A percentile compares a stretch with the other conserved stretches of the same genome.
These are phyloP conservation scores for Cladobotryum protrusum DNA, from an alignment of 2,329 filamentous ascomycete genomes.

Conservation along the genomic window DNA sequence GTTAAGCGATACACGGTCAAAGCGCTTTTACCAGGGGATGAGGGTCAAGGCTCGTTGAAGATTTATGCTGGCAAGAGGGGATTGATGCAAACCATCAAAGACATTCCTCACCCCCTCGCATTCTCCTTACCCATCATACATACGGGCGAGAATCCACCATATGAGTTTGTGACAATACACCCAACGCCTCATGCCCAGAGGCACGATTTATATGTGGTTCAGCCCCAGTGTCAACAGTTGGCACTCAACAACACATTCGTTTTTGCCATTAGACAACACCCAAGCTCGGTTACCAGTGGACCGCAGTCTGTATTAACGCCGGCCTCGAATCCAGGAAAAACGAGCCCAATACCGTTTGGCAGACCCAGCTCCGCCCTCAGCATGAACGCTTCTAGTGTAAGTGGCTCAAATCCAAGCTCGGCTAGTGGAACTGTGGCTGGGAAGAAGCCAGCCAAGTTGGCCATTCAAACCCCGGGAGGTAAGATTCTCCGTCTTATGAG, in stretches of 20 bases:
- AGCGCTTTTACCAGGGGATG: conserved; percentile 82
- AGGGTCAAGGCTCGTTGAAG: conserved; percentile 81
- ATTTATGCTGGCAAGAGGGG: conserved; percentile 92
- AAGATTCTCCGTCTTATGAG: conserved; percentile 87
- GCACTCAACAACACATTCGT: conserved; percentile 97
- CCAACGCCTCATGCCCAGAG: conserved; percentile 96
- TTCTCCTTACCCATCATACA: conserved; percentile 87
- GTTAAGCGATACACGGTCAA: conserved; percentile 92
- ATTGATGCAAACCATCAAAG: conserved; percentile 94
- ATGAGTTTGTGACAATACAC: conserved; percentile 87
- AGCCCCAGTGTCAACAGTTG: conserved; percentile 84
- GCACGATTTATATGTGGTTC: conserved; percentile 93
- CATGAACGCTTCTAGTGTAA: conserved; percentile 53
- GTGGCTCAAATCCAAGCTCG: conserved; percentile 51
- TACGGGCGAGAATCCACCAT: conserved; percentile 85
- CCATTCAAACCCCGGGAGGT: conserved; percentile 87
- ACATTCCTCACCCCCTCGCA: conserved; percentile 88
- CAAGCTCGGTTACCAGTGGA: conserved; percentile 45
- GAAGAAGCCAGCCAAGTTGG: conserved; percentile 88
- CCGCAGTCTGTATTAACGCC: conserved; percentile 35
- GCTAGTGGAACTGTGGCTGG: conserved; percentile 47
- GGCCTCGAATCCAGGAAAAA: conserved; percentile 40
- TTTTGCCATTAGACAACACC: conserved; percentile 90
- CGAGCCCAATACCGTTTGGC: conserved; percentile 55
- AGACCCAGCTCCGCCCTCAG: conserved; percentile 59